A percentile compares a stretch with the other conserved stretches of the same genome.
Evolutionary conservation across 2,329 filamentous ascomycete genomes (phyloP).

Genomic region (Colletotrichum spinosum): DNA sequence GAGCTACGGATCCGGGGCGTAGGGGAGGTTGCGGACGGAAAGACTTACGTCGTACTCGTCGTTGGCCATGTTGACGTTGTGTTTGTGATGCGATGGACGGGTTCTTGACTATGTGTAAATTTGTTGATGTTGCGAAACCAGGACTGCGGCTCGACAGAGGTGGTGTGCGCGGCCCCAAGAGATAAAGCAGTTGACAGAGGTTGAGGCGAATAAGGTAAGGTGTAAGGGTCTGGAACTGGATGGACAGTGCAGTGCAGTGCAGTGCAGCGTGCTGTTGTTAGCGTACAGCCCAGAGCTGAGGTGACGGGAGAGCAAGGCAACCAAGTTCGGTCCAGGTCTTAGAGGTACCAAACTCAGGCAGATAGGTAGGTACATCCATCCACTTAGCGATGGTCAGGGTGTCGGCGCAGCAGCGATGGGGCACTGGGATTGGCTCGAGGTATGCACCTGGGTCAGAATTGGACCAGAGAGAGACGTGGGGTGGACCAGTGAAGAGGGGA

Average conservation of each 20-base stretch:
- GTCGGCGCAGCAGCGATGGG: conserved; percentile 28
- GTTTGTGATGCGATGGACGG: conserved; percentile 39
- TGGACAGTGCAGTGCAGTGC: conserved; percentile 27
- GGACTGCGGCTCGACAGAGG: conserved; percentile 31
- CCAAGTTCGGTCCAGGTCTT: conserved; percentile 9
- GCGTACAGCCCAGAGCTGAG: background rate
- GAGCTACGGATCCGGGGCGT: conserved; percentile 10
- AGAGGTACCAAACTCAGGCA: no score
- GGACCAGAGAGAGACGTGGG: background rate
- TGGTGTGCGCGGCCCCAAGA: conserved; percentile 36
- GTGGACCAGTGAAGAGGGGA: conserved; percentile 13
- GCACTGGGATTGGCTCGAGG: conserved; percentile 20
- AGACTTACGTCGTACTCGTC: conserved; percentile 98
- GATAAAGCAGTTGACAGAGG: conserved; percentile 36
- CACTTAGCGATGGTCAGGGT: conserved; percentile 1
- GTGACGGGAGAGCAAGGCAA: conserved; percentile 19
- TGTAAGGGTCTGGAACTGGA: conserved; percentile 37
- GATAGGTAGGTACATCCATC: no score
- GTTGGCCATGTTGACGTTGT: conserved; percentile 85
- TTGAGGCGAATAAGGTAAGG: conserved; percentile 23
- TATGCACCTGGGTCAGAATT: background rate
- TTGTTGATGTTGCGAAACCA: conserved; percentile 40
- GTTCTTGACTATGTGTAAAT: conserved; percentile 42
- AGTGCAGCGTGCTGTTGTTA: background rate
- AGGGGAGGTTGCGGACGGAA: conserved; percentile 16